These are phyloP conservation scores for Botrytis cinerea DNA, from an alignment of 2,329 filamentous ascomycete species.

Conservation along the genomic window DNA sequence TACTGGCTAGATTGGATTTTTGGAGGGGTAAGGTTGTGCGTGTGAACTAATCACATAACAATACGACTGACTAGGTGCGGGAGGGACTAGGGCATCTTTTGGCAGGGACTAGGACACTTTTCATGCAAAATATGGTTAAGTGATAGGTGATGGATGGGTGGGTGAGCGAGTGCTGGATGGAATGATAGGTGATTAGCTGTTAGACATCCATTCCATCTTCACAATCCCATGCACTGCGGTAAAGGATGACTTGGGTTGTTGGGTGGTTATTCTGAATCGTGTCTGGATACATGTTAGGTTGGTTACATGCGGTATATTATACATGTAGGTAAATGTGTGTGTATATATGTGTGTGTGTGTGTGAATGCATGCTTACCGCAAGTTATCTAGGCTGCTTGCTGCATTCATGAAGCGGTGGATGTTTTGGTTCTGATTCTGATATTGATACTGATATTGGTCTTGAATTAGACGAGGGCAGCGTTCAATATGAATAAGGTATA, in stretches of 20 bases:
- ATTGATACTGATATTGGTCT: neutral
- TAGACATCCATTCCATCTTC: neutral
- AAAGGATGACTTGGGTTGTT: neutral
- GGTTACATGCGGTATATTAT: neutral
- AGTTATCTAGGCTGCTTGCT: neutral
- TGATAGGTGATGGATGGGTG: neutral
- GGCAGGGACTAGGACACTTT: neutral
- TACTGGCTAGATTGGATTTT: conserved; percentile 20
- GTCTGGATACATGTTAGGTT: neutral
- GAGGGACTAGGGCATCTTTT: conserved; percentile 7
- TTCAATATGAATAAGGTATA: neutral
- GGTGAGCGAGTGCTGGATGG: neutral
- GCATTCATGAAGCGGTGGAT: conserved; percentile 1
- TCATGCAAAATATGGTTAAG: conserved; percentile 3
- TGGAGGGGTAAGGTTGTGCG: conserved; percentile 10
- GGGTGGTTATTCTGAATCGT: conserved; percentile 10
- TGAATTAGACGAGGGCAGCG: neutral
- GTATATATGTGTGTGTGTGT: too few relatives aligned
- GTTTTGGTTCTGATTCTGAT: neutral
- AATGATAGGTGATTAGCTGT: neutral
- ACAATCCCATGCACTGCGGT: neutral
- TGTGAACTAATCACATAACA: neutral
- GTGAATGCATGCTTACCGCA: neutral
- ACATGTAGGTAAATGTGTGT: neutral
- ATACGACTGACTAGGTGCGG: neutral